Base-by-base conservation (phyloP, 805 yeast genomes). In the Candida endomychidarum region DNA sequence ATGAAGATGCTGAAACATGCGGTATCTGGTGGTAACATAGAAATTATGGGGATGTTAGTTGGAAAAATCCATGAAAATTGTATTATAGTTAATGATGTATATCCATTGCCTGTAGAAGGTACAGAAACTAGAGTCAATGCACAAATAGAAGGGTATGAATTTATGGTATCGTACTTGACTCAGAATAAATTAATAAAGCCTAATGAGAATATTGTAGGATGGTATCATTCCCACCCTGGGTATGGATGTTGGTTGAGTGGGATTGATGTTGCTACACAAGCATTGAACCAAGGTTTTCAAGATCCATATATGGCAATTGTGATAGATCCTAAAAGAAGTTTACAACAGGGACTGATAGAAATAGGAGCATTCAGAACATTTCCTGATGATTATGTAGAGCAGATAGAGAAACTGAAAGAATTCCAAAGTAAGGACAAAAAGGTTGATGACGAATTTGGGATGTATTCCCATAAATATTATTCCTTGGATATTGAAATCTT, bases 151-250 rank as follows among this genome's bases (percentile, higher is more conserved):
- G 95, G 95, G 0, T 90, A 90, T 60, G 98, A 91, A 58, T 93
- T 83, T 58, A 90, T 93, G 96, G 93, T 90, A 1, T 82, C 80
- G 44, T 89, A 86, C 59, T 65, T 86, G 37, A 81, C 81, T 40
- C 66, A 72, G 29, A 43, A 46, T 27, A 37, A 41, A 10, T 29
- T 40, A 24, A 58, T 77, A 46, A 76, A 77, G 53, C 60, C 65
- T 18, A 48, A 56, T n/a, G 74, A 85, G 46, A 76, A 85, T 50
- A 84, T 91, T 16, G 86, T 93, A 11, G 99, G 99, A 8, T 91
- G 99, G 99, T 91, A 93, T 62, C 98, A 73, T 61, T 88, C 91
- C 4, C 99, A 91, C 60, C 99, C 99, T 0, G 96, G 96, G 0
- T 91, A 89, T 60, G 97, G 96, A 12, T 90, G 97, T 59, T 91